Evolutionary conservation across 257 asterid species (phyloP), one percentile per base, ranked within the genome.

Genomic region (Ehretia macrophylla): DNA sequence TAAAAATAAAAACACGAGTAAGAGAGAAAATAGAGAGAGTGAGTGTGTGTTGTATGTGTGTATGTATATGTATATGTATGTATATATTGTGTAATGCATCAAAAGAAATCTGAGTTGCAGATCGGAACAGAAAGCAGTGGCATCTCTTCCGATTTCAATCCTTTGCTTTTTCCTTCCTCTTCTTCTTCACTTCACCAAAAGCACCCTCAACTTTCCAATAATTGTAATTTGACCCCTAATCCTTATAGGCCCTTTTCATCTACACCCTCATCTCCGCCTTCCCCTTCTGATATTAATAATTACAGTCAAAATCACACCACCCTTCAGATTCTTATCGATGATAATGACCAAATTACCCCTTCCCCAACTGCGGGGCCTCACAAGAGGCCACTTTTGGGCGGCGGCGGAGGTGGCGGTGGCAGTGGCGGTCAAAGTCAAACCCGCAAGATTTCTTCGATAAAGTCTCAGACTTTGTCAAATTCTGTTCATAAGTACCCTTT

Each of bases 91-190:
- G 87, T 85, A 80, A 90, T 90, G 98, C 98, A 85, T 90, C 96
- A 83, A 83, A 90, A 87, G 64, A 90, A 87, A 87, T 90, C 96
- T 37, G 96, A 90, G 78, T 78, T 80, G 73, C 98, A 90, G 85
- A 87, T 87, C 95, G 96, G 98, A 85, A 87, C 85, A 80, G 98
- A 90, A 85, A 90, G 98, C 95, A 80, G 80, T 51, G 81, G 98
- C 96, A 37, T 90, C 89, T 87, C 98, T 90, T 90, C 95, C 94
- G 98, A 90, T 91, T 91, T 87, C 88, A 82, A 84, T 79, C 90
- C 84, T 50, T 76, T 79, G 16, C 47, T 42, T 42, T 42, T 42
- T 10, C 47, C 47, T 42, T 42, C 47, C n/a, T 60, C 77, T 42
- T 77, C 79, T 18, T 56, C 95, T 51, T 71, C 87, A 13, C 80